Base-by-base conservation (phyloP, 2,329 filamentous ascomycete genomes). In the Saccharata proteae region DNA sequence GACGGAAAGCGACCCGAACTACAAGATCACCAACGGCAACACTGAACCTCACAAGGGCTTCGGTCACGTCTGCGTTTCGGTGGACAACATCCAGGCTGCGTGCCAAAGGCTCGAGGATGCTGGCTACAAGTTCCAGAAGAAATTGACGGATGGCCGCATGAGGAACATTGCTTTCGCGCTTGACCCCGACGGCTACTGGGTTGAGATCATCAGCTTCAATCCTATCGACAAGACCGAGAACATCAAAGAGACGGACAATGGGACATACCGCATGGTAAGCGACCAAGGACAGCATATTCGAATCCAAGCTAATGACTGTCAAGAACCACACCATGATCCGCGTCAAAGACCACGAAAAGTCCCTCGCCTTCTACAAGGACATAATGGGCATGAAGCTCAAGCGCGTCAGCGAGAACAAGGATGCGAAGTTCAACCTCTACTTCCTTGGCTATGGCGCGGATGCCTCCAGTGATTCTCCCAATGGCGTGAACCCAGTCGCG, bases 91-190 rank as follows among this genome's bases (percentile, higher is more conserved):
- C 40, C 81, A 93, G 61, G 83, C 80, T 3, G 86, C 88, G 2
- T 96, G 90, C 64, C 65, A 85, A 63, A 72, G 86, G 35, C 70
- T 98, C 38, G 84, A 93, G 55, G 80, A 88, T 51, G 85, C 80
- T 5, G 86, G 86, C 0, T 93, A 93, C 61, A 71, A 71, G 40
- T 98, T 96, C 61, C 84, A 96, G 67, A 96, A 96, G 74, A 92
- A 83, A 61, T 65, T 96, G 35, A 74, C 74, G 0, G 88, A 96
- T 43, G 90, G 90, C 5, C 32, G 36, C 27, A 57, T 57, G 54
- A 49, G 47, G 27, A 61, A 81, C 48, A 93, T 96, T 48, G 90
- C 88, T 1, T 96, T 96, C 52, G 86, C 69, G 2, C 71, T 93
- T 33, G 85, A 93, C 45, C 85, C 85, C 0, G 83, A 93, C 55